phyloP scores from a whole-genome alignment of 164 flowering plant genomes.

The Hamamelis virginiana region DNA sequence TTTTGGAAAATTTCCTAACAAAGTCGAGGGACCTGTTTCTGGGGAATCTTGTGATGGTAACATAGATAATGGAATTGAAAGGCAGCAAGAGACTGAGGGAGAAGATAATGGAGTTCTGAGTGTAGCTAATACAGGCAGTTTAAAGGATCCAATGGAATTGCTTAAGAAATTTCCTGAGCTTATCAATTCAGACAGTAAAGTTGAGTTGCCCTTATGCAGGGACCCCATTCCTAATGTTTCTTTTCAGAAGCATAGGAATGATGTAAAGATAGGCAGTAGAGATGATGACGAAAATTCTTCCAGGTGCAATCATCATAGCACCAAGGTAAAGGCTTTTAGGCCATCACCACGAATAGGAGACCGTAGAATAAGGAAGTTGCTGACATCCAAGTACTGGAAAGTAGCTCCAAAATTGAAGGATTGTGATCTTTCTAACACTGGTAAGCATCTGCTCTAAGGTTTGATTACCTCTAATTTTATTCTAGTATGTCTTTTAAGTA shows the following conservation, averaged over 20 bases:
- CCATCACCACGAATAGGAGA: slow-evolving; percentile 30
- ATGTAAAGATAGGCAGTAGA: slow-evolving; percentile 30
- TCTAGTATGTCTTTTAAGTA: neutral
- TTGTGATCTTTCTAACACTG: slow-evolving; percentile 26
- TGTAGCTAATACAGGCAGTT: slow-evolving; percentile 6
- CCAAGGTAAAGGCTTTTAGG: slow-evolving; percentile 30
- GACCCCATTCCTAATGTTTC: slow-evolving; percentile 25
- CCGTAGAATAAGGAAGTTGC: slow-evolving; percentile 40
- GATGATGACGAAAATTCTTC: slow-evolving; percentile 46
- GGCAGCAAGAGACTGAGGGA: slow-evolving; percentile 5
- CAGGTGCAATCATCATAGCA: slow-evolving; percentile 25
- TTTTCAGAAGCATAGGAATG: slow-evolving; percentile 28
- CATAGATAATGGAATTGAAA: slow-evolving; percentile 15
- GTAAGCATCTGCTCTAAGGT: slow-evolving; percentile 14
- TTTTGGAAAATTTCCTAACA: slow-evolving; percentile 6
- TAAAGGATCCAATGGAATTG: slow-evolving; percentile 13
- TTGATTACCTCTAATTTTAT: neutral
- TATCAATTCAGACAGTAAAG: slow-evolving; percentile 17
- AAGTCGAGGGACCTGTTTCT: slow-evolving; percentile 14
- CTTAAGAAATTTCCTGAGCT: slow-evolving; percentile 7
- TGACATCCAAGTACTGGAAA: slow-evolving; percentile 47
- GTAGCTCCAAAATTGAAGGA: slow-evolving; percentile 40
- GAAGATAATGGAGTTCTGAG: slow-evolving; percentile 11
- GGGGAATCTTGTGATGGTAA: slow-evolving; percentile 20
- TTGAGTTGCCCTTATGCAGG: slow-evolving; percentile 19